Conservation (phyloP, 495 filamentous ascomycete species). For the Friedmanniomyces endolithicus region DNA sequence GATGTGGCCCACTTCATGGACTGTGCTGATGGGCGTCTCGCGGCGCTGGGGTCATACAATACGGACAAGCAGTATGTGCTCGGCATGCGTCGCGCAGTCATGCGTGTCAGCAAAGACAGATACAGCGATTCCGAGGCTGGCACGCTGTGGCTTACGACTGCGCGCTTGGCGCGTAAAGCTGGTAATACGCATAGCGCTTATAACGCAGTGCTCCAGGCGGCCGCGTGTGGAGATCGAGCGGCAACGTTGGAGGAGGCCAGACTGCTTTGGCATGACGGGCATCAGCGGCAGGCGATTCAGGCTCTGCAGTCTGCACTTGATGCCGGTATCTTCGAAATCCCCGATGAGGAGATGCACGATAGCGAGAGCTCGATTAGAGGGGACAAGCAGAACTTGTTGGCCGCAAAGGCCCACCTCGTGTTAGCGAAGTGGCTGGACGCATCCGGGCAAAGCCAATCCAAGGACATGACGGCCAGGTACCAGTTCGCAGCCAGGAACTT, state of each 20-base stretch:
- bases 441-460: slow-evolving; percentile 77
- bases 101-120: slow-evolving; percentile 43
- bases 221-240: slow-evolving; percentile 66
- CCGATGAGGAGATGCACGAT: slow-evolving; percentile 28
- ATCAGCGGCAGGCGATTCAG: slow-evolving; percentile 91
- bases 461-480: slow-evolving; percentile 64
- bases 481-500: slow-evolving; percentile 52
- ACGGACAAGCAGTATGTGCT: slow-evolving; percentile 90
- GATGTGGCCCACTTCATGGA: slow-evolving; percentile 32
- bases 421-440: slow-evolving; percentile 94
- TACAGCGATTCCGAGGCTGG: slow-evolving; percentile 2
- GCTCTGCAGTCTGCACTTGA: slow-evolving; percentile 72
- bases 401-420: slow-evolving; percentile 60
- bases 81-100: slow-evolving; percentile 71
- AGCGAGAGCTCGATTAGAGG: slow-evolving; percentile 25
- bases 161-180: slow-evolving; percentile 73
- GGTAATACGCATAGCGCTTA: slow-evolving; percentile 74
- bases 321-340: slow-evolving; percentile 51
- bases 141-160: slow-evolving; percentile 72
- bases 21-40: slow-evolving; percentile 57
- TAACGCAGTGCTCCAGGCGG: slow-evolving; percentile 83
- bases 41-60: slow-evolving; percentile 72
- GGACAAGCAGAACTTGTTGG: slow-evolving; percentile 41
- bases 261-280: slow-evolving; percentile 86
- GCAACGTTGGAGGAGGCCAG: slow-evolving; percentile 87